These are phyloP conservation scores for Brassica juncea DNA, from an alignment of 345 rosid genomes.

Conservation along the genomic window DNA sequence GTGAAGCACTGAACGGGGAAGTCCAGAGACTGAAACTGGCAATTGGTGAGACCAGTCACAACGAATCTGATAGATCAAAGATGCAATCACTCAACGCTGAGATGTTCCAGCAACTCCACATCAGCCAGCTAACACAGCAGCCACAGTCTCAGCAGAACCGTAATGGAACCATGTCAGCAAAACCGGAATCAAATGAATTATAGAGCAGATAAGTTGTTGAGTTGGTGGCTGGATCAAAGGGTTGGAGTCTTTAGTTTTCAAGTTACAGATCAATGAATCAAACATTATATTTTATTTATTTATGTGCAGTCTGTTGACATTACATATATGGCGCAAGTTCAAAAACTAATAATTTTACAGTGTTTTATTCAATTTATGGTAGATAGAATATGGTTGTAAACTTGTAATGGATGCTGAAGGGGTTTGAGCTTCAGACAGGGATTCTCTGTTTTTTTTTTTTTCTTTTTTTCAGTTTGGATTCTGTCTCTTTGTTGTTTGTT, in stretches of 20 bases:
- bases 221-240: conserved; percentile 19
- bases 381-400: conserved; percentile 23
- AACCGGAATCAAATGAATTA: conserved; percentile 54
- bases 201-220: conserved; percentile 41
- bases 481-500: neutral
- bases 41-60: conserved; percentile 39
- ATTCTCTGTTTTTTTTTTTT: conserved; percentile 21
- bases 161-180: conserved; percentile 49
- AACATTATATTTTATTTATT: conserved; percentile 15
- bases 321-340: conserved; percentile 29
- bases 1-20: conserved; percentile 54
- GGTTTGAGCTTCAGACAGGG: conserved; percentile 20
- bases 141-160: conserved; percentile 42
- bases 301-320: conserved; percentile 35
- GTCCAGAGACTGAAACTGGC: conserved; percentile 50
- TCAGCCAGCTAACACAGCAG: conserved; percentile 35
- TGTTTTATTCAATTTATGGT: conserved; percentile 10
- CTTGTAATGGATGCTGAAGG: conserved; percentile 5
- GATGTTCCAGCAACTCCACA: conserved; percentile 45
- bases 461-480: conserved; percentile 8
- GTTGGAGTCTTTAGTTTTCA: conserved; percentile 5
- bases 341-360: conserved; percentile 2
- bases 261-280: conserved; percentile 19
- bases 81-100: conserved; percentile 37
- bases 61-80: conserved; percentile 39